phyloP scores from a whole-genome alignment of 1,284 basidiomycete genomes.

The Cryptococcus sp. region DNA sequence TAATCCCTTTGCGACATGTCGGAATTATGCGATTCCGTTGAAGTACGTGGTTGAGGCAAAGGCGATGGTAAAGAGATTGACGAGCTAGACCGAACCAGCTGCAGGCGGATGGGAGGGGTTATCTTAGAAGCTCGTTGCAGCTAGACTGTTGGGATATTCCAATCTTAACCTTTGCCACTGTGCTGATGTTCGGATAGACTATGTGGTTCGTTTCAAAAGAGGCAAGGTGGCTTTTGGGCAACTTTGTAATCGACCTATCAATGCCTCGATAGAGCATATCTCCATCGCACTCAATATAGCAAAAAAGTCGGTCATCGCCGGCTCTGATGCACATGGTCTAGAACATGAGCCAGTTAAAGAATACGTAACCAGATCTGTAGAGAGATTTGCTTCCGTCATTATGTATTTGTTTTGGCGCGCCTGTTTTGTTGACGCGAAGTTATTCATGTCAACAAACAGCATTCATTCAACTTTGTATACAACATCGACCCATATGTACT shows the following conservation, averaged over 20 bases:
- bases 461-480: background rate
- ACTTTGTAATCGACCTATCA: too few species aligned
- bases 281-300: too few species aligned
- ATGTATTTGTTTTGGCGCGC: background rate
- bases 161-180: too few species aligned
- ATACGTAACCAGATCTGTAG: background rate
- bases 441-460: background rate
- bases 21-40: background rate
- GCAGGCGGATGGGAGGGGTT: background rate
- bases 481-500: background rate
- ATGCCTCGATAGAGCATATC: too few species aligned
- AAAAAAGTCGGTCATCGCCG: too few species aligned
- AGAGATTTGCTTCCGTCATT: background rate
- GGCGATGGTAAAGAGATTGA: background rate
- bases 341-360: background rate
- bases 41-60: background rate
- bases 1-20: conserved; percentile 20
- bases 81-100: background rate
- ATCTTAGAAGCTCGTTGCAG: conserved; percentile 1
- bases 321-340: too few species aligned
- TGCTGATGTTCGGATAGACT: too few species aligned
- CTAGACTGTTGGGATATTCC: too few species aligned
- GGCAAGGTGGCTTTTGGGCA: too few species aligned
- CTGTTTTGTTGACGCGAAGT: conserved; percentile 12
- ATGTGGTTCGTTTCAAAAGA: too few species aligned